Conservation (phyloP, 2,329 filamentous ascomycete species). For the Arachnomyces sp. region DNA sequence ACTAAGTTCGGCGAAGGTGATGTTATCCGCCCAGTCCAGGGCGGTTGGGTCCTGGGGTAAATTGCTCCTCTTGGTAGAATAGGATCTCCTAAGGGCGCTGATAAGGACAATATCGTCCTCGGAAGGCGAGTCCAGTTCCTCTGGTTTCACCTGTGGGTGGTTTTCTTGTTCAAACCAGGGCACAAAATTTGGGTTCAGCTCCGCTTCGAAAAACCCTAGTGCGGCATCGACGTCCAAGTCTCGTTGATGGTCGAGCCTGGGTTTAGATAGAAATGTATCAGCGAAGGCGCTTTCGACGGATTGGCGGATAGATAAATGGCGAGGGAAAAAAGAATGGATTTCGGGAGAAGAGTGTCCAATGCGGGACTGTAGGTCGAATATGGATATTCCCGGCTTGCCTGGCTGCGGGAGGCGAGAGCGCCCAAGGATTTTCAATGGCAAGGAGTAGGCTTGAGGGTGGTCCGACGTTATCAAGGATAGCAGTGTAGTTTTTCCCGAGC, state of each 20-base stretch:
- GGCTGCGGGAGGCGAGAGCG: slow-evolving; percentile 67
- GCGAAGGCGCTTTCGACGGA: slow-evolving; percentile 82
- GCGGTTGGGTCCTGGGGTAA: slow-evolving; percentile 12
- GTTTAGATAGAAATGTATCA: slow-evolving; percentile 69
- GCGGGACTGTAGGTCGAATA: slow-evolving; percentile 84
- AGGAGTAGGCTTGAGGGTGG: slow-evolving; percentile 86
- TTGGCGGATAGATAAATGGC: slow-evolving; percentile 61
- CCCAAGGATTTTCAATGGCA: slow-evolving; percentile 80
- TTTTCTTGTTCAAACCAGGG: not conserved
- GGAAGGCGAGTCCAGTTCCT: slow-evolving; percentile 11
- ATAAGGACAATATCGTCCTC: no score
- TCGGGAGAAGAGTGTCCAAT: slow-evolving; percentile 93
- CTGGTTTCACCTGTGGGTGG: slow-evolving; percentile 19
- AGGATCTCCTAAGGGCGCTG: no score
- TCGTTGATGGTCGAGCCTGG: slow-evolving; percentile 53
- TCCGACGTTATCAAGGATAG: slow-evolving; percentile 90
- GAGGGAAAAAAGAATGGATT: slow-evolving; percentile 86
- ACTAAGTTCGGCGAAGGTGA: slow-evolving; percentile 60
- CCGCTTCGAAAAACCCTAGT: slow-evolving; percentile 67
- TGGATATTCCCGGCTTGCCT: slow-evolving; percentile 65
- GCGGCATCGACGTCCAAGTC: slow-evolving; percentile 57
- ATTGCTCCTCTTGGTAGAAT: slow-evolving; percentile 1
- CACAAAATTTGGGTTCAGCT: slow-evolving; percentile 55
- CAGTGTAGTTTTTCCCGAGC: slow-evolving; percentile 89
- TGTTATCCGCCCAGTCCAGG: slow-evolving; percentile 61